Base-by-base conservation (phyloP, 139 green algal species). In the Chlamydomonas schloesseri region DNA sequence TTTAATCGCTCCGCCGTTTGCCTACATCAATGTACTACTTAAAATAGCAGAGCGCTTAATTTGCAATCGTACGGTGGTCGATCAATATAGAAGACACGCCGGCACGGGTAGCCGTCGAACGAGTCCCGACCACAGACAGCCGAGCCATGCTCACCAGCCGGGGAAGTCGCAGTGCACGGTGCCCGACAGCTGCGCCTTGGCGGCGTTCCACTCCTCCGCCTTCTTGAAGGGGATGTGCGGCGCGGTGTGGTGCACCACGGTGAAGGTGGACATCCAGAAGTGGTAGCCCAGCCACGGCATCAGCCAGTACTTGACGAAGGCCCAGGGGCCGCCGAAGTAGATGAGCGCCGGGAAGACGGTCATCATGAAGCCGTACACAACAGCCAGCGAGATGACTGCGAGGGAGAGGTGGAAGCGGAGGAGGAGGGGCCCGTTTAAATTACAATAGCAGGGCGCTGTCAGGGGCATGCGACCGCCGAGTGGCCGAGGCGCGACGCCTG, bases 211-310 rank as follows among this genome's bases (percentile, higher is more conserved):
- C 69, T 97, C 89, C 24, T 88, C 78, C 0, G 95, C 93, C 21
- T 23, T 4, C 94, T 98, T 99, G 96, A 99, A 99, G 80, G 97
- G 97, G 89, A 99, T 99, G 92, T 99, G 97, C 9, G 96, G 97
- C 29, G 97, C 97, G 8, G 97, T 99, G 94, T 99, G 97, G 94
- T 99, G 97, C 60, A 99, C 94, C 58, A 99, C 91, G 0, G 97
- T 99, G 95, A 99, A 99, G 70, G 97, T 99, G 90, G 79, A 95
- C 95, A 99, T 98, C 97, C 97, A 99, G 95, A 99, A 99, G 94
- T 99, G 97, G 93, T 98, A 99, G 58, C 97, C 97, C 81, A 99
- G 90, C 96, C 96, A 99, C 1, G 97, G 97, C 94, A 99, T 97
- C 55, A 99, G 92, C 97, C 97, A 99, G 93, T 94, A 98, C 95